A percentile compares a stretch with the other conserved stretches of the same genome.
phyloP scores from a whole-genome alignment of 2,329 filamentous ascomycete genomes.

The Raffaelea albimanens region DNA sequence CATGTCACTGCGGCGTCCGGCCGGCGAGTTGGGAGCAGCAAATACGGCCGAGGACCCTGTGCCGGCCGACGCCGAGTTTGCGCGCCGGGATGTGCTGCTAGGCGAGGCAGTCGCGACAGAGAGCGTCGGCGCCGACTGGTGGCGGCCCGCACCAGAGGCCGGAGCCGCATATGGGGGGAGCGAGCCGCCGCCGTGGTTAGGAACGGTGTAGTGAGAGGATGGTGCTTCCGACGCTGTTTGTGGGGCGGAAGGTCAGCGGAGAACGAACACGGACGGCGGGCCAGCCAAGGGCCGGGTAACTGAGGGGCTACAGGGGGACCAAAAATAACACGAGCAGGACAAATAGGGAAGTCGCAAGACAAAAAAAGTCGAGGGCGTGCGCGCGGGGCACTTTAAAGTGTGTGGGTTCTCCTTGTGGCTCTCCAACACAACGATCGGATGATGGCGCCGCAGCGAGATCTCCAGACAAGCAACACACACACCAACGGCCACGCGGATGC shows the following conservation, averaged over 20 bases:
- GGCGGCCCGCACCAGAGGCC: conserved; percentile 6
- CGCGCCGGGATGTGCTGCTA: conserved; percentile 1
- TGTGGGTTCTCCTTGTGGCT: neutral
- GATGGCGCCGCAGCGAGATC: too few relatives aligned
- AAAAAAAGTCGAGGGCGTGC: neutral
- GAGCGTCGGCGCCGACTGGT: conserved; percentile 4
- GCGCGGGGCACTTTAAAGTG: conserved; percentile 1
- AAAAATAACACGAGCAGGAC: neutral
- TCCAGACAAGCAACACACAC: too few relatives aligned
- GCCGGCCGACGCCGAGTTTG: conserved; percentile 3
- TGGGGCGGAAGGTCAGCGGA: neutral
- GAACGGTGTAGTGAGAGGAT: conserved; percentile 50
- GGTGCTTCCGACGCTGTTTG: conserved; percentile 51
- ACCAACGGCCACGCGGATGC: too few relatives aligned
- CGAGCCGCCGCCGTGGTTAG: conserved; percentile 26
- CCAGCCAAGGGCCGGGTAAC: neutral
- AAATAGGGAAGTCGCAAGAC: too few relatives aligned
- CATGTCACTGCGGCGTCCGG: conserved; percentile 19
- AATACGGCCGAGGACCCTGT: conserved; percentile 31
- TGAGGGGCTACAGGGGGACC: neutral
- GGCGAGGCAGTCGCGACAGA: neutral
- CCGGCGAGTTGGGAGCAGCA: conserved; percentile 9
- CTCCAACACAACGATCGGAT: conserved; percentile 1
- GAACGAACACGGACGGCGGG: neutral
- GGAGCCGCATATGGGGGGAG: conserved; percentile 43